Conservation (phyloP, 2,329 filamentous ascomycete species). For the Pestalotiopsis sp. region DNA sequence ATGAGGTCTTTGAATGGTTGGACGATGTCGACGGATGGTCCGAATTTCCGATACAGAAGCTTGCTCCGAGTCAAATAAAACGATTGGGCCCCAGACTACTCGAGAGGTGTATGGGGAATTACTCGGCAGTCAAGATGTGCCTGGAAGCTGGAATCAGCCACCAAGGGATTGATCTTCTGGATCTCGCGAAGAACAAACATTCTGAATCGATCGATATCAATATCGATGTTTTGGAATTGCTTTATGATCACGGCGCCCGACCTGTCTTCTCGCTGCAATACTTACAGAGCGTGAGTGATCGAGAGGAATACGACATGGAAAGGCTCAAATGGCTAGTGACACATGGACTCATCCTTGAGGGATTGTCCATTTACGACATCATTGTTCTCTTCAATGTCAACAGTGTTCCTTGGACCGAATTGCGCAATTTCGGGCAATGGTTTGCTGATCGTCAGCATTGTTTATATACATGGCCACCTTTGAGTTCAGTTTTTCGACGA, state of each 20-base stretch:
- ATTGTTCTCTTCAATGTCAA: not conserved
- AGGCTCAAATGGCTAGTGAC: not conserved
- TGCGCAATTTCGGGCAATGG: not conserved
- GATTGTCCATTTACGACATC: not conserved
- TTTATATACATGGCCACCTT: not conserved
- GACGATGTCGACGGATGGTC: too few species aligned
- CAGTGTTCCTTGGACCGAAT: not conserved
- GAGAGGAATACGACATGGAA: rapidly evolving
- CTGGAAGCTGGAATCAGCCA: not conserved
- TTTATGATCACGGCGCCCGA: not conserved
- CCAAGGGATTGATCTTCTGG: not conserved
- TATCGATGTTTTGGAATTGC: too few species aligned
- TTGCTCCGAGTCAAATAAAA: not conserved
- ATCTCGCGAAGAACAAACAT: too few species aligned
- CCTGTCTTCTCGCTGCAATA: too few species aligned
- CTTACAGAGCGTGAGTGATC: not conserved
- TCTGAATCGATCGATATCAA: too few species aligned
- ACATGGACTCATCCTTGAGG: not conserved
- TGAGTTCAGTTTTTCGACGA: too few species aligned
- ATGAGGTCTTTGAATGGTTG: too few species aligned
- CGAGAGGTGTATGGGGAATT: too few species aligned
- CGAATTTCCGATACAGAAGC: not conserved
- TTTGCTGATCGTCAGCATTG: not conserved
- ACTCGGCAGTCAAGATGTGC: too few species aligned
- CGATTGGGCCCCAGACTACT: not conserved